phyloP scores from a whole-genome alignment of 2,329 filamentous ascomycete species.

The Emmonsia crescens region DNA sequence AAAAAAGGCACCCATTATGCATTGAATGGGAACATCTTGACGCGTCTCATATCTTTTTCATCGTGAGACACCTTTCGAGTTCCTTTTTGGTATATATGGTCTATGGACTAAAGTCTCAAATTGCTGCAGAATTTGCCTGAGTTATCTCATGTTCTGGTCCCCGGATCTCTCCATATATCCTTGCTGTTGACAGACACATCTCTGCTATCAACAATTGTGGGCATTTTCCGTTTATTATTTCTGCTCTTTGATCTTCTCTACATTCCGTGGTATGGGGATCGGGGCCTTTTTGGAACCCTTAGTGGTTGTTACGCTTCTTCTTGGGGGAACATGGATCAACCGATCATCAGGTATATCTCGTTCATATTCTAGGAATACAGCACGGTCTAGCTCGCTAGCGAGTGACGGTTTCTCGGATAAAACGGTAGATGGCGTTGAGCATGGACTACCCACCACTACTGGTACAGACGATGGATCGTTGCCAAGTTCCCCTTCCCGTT shows the following conservation, averaged over 20 bases:
- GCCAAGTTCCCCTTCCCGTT: constrained; percentile 12
- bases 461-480: background rate
- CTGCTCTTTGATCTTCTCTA: background rate
- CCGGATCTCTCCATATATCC: background rate
- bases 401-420: constrained; percentile 6
- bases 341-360: constrained; percentile 32
- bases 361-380: background rate
- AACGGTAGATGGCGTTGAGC: background rate
- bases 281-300: constrained; percentile 52
- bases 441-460: background rate
- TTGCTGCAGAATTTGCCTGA: background rate
- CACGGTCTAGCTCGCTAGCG: background rate
- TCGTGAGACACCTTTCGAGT: background rate
- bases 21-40: background rate
- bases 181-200: background rate
- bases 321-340: constrained; percentile 54
- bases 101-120: background rate
- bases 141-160: background rate
- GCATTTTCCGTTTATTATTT: background rate
- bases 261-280: constrained; percentile 36
- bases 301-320: constrained; percentile 48
- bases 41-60: background rate
- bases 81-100: background rate
- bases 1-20: background rate
- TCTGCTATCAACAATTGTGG: background rate